These are phyloP conservation scores for Trichomonascaceae sp. DNA, from an alignment of 1,139 yeast species.

Conservation along the genomic window DNA sequence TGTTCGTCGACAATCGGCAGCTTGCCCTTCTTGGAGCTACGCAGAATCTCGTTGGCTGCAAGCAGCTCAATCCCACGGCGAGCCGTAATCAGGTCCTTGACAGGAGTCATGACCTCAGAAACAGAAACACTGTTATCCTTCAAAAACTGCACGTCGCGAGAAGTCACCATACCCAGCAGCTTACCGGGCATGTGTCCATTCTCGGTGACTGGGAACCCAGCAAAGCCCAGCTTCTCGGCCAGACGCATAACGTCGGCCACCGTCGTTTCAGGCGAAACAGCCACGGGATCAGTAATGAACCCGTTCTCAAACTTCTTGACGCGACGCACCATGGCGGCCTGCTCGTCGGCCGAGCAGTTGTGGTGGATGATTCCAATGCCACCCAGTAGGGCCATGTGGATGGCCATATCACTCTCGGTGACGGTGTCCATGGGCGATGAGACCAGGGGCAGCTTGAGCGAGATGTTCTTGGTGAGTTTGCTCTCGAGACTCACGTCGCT, in stretches of 20 bases:
- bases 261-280: conserved; percentile 58
- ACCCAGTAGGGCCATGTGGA: conserved; percentile 95
- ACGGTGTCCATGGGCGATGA: conserved; percentile 99
- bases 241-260: conserved; percentile 70
- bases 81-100: conserved; percentile 68
- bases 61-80: conserved; percentile 52
- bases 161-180: conserved; percentile 86
- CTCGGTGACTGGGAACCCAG: conserved; percentile 98
- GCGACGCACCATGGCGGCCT: conserved; percentile 95
- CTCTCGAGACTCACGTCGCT: conserved; percentile 66
- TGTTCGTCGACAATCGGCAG: conserved; percentile 76
- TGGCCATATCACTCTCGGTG: conserved; percentile 95
- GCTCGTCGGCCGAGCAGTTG: conserved; percentile 92
- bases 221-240: conserved; percentile 71
- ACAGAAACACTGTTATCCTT: conserved; percentile 54
- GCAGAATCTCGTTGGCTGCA: conserved; percentile 82
- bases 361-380: conserved; percentile 99
- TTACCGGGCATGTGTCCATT: conserved; percentile 80
- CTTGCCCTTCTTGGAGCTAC: conserved; percentile 94
- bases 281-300: conserved; percentile 89
- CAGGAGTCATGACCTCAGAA: conserved; percentile 66
- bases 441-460: conserved; percentile 86
- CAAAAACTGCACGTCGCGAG: conserved; percentile 94
- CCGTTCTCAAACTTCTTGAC: conserved; percentile 97
- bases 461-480: conserved; percentile 78